Evolutionary conservation across 495 filamentous ascomycete genomes (phyloP).

Genomic region (Penicillium cinerascens): DNA sequence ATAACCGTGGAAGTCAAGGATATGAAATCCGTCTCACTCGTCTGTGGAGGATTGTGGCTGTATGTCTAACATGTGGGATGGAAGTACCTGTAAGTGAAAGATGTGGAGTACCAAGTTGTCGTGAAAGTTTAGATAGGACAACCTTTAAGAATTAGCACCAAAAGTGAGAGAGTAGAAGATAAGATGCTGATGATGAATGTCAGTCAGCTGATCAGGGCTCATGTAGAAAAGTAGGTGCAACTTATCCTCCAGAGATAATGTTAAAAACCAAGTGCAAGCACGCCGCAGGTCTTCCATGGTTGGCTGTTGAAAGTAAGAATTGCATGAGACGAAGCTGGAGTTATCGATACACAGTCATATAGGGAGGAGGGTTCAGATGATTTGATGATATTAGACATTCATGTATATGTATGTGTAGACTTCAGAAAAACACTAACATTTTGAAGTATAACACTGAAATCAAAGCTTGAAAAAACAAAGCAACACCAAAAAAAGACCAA

Average conservation of each 20-base stretch:
- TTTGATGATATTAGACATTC: slow-evolving; percentile 19
- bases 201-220: neutral
- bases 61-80: no score
- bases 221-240: neutral
- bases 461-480: slow-evolving; percentile 8
- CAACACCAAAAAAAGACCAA: slow-evolving; percentile 28
- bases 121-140: no score
- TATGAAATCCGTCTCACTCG: no score
- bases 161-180: neutral
- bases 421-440: slow-evolving; percentile 30
- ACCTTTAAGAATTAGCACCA: no score
- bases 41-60: no score
- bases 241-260: neutral
- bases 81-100: no score
- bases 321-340: neutral
- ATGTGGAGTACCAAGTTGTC: no score
- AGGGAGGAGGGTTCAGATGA: neutral
- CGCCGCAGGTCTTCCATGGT: neutral
- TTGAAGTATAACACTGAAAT: slow-evolving; percentile 16
- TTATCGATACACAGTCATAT: neutral
- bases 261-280: neutral
- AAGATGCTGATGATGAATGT: neutral
- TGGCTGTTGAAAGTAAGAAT: neutral
- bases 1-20: no score
- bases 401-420: slow-evolving; percentile 21